A percentile compares a stretch with the other conserved stretches of the same genome.
Conservation (phyloP, 1,284 basidiomycete species). For the Ceratobasidium sp. region DNA sequence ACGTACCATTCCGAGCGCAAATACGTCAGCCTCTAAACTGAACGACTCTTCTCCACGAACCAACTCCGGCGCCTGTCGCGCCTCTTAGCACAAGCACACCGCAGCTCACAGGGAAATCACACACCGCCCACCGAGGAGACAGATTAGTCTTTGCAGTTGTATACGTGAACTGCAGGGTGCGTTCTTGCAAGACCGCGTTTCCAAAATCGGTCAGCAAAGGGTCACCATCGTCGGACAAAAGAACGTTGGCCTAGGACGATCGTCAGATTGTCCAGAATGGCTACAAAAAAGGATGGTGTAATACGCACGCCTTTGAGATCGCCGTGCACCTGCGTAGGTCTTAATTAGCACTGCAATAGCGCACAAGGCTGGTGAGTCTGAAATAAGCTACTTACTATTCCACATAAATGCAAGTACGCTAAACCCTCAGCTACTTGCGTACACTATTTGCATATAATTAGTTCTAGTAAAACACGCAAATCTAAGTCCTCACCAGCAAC, state of each 20-base stretch:
- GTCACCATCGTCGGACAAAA: neutral
- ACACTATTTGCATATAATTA: no score
- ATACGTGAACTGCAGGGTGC: constrained; percentile 3
- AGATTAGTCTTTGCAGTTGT: constrained; percentile 4
- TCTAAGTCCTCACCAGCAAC: neutral
- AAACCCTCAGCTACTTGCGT: neutral
- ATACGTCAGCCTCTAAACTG: constrained; percentile 11
- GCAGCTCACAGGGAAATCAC: neutral
- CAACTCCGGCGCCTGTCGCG: neutral
- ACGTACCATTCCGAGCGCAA: constrained; percentile 25
- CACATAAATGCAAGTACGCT: neutral
- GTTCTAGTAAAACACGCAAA: no score
- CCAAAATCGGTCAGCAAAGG: constrained; percentile 26
- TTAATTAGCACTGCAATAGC: neutral
- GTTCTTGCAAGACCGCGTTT: constrained; percentile 3
- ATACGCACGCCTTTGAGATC: constrained; percentile 18
- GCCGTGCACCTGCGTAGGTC: constrained; percentile 1
- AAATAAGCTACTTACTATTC: neutral
- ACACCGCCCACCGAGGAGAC: constrained; percentile 14
- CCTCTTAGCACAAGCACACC: neutral
- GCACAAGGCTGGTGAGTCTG: no score
- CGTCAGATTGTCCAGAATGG: neutral
- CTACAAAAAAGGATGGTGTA: neutral
- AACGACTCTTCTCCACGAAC: neutral
- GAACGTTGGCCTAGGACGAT: neutral